phyloP scores from a whole-genome alignment of 2,329 filamentous ascomycete species.

The Chrysoporthe deuterocubensis region DNA sequence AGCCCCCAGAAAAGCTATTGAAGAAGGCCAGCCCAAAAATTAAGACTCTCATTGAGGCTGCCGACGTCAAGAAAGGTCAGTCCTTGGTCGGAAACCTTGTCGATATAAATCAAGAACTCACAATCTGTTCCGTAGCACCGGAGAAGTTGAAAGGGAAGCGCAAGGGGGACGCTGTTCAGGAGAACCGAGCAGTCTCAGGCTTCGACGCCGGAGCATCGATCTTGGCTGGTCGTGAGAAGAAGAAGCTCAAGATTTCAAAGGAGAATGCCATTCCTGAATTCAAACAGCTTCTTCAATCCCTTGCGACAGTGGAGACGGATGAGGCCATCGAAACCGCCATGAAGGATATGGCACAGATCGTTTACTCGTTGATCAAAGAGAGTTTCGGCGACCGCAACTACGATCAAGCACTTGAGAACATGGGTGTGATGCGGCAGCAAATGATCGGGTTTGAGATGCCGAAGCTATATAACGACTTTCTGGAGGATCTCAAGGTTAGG shows the following conservation, averaged over 20 bases:
- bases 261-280: constrained; percentile 89
- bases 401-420: constrained; percentile 72
- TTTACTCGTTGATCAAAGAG: constrained; percentile 69
- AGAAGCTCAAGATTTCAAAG: constrained; percentile 47
- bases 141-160: constrained; percentile 78
- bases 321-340: constrained; percentile 68
- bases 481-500: constrained; percentile 72
- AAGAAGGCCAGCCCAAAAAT: constrained; percentile 61
- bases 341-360: constrained; percentile 74
- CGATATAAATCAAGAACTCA: background rate
- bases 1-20: constrained; percentile 70
- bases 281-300: constrained; percentile 68
- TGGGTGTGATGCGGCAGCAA: constrained; percentile 79
- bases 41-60: constrained; percentile 66
- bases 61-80: constrained; percentile 81
- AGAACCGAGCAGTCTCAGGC: constrained; percentile 71
- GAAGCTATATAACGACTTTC: constrained; percentile 73
- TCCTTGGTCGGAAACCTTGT: background rate
- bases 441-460: constrained; percentile 77
- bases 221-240: constrained; percentile 35
- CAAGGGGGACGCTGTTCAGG: constrained; percentile 69
- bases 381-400: constrained; percentile 80
- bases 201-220: constrained; percentile 85
- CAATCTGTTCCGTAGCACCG: constrained; percentile 59
- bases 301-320: constrained; percentile 55